Evolutionary conservation across 2,329 filamentous ascomycete species (phyloP).

Genomic region (Alternaria dauci): DNA sequence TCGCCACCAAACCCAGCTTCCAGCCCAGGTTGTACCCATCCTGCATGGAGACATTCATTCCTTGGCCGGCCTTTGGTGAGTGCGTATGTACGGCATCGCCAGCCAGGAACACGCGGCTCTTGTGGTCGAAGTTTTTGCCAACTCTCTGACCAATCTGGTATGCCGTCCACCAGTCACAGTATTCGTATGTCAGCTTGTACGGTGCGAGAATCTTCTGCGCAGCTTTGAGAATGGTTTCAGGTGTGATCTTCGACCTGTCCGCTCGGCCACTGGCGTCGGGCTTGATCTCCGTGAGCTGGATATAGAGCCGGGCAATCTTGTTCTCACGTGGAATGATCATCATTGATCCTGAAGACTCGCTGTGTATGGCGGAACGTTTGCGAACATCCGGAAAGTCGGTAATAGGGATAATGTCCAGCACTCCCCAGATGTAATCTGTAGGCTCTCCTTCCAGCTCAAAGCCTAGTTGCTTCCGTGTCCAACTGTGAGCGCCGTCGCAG

Average conservation of each 20-base stretch:
- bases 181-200: conserved; percentile 70
- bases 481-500: conserved; percentile 73
- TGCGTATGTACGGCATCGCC: conserved; percentile 71
- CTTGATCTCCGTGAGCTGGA: conserved; percentile 65
- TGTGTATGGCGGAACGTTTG: conserved; percentile 66
- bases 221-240: conserved; percentile 67
- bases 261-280: conserved; percentile 56
- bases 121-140: conserved; percentile 63
- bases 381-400: conserved; percentile 69
- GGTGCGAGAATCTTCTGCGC: conserved; percentile 72
- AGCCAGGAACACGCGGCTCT: conserved; percentile 71
- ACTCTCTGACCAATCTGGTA: conserved; percentile 75
- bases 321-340: conserved; percentile 73
- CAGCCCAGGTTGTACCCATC: conserved; percentile 68
- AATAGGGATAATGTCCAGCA: conserved; percentile 62
- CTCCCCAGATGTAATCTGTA: conserved; percentile 63
- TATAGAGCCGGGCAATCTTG: conserved; percentile 70
- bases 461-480: conserved; percentile 67
- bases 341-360: conserved; percentile 63
- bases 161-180: conserved; percentile 73
- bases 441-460: conserved; percentile 65
- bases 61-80: conserved; percentile 71
- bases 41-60: conserved; percentile 77
- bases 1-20: conserved; percentile 63
- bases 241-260: conserved; percentile 69